A percentile compares a stretch with the other conserved stretches of the same genome.
phyloP scores from a whole-genome alignment of 352 stramenopile species.

The Phytophthora sansomeana region DNA sequence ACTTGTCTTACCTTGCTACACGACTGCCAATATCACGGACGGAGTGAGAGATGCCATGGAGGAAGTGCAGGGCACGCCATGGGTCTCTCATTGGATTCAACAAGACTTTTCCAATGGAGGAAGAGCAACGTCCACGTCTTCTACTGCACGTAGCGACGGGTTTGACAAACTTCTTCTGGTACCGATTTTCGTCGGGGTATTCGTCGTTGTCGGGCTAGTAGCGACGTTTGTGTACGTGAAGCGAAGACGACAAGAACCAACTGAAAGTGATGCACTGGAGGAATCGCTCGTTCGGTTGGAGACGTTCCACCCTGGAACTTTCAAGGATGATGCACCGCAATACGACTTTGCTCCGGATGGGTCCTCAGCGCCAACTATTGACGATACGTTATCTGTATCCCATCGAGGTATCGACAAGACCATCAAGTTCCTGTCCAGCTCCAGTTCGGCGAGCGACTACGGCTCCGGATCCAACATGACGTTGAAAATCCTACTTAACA shows the following conservation, averaged over 20 bases:
- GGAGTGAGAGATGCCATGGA: conserved; percentile 9
- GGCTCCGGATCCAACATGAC: conserved; percentile 18
- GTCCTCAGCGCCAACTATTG: conserved; percentile 2
- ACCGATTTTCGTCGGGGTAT: conserved; percentile 24
- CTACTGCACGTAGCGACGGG: neutral
- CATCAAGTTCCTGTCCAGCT: conserved; percentile 14
- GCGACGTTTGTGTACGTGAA: conserved; percentile 15
- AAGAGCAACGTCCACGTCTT: neutral
- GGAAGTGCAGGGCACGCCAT: conserved; percentile 12
- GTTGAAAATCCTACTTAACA: conserved; percentile 26
- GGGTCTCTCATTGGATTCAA: conserved; percentile 27
- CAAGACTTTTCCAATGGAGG: conserved; percentile 8
- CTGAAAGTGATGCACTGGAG: conserved; percentile 13
- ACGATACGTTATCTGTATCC: conserved; percentile 17
- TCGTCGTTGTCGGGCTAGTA: conserved; percentile 25
- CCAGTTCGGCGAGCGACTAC: conserved; percentile 6
- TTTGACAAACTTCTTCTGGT: conserved; percentile 21
- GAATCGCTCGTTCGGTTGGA: conserved; percentile 12
- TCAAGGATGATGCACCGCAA: conserved; percentile 3
- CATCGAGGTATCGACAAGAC: conserved; percentile 25
- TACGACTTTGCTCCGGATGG: neutral
- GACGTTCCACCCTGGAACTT: neutral
- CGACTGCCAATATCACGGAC: neutral
- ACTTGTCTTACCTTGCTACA: conserved; percentile 31
- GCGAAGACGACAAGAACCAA: conserved; percentile 14